phyloP scores from a whole-genome alignment of 768 basidiomycete species.

The Megacollybia marginata region DNA sequence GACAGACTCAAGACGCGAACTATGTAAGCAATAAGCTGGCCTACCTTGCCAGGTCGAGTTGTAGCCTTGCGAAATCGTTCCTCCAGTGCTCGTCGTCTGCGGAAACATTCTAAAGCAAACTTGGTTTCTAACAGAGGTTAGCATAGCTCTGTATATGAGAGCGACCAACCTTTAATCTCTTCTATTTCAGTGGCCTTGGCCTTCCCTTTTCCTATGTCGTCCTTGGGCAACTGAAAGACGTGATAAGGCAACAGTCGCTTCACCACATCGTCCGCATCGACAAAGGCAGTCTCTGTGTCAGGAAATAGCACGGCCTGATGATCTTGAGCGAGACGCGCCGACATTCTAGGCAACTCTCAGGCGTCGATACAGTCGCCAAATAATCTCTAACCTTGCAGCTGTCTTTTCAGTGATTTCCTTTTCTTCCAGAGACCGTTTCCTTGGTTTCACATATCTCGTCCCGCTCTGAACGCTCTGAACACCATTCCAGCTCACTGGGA shows the following conservation, averaged over 20 bases:
- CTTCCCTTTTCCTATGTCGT: slow-evolving; percentile 71
- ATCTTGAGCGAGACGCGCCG: slow-evolving; percentile 40
- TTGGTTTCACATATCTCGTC: slow-evolving; percentile 15
- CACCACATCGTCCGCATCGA: slow-evolving; percentile 52
- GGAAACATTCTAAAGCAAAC: slow-evolving; percentile 62
- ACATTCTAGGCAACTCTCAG: neutral
- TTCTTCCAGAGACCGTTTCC: slow-evolving; percentile 45
- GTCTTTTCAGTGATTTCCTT: slow-evolving; percentile 36
- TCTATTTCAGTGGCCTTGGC: slow-evolving; percentile 36
- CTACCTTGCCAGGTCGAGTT: slow-evolving; percentile 50
- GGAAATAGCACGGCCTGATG: slow-evolving; percentile 55
- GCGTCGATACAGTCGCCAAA: neutral
- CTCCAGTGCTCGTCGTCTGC: slow-evolving; percentile 46
- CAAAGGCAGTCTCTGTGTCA: slow-evolving; percentile 65
- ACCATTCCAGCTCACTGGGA: too few relatives aligned
- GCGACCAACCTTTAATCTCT: slow-evolving; percentile 46
- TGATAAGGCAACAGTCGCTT: slow-evolving; percentile 76
- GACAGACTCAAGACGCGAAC: neutral
- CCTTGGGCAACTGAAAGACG: slow-evolving; percentile 65
- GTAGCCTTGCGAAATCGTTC: slow-evolving; percentile 50
- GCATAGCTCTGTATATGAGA: neutral
- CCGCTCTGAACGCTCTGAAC: too few relatives aligned
- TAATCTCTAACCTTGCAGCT: slow-evolving; percentile 37
- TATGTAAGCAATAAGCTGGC: slow-evolving; percentile 9
- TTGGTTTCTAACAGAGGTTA: slow-evolving; percentile 45